These are phyloP conservation scores for Sugiyamaella valdiviana DNA, from an alignment of 805 yeast genomes.

Conservation along the genomic window DNA sequence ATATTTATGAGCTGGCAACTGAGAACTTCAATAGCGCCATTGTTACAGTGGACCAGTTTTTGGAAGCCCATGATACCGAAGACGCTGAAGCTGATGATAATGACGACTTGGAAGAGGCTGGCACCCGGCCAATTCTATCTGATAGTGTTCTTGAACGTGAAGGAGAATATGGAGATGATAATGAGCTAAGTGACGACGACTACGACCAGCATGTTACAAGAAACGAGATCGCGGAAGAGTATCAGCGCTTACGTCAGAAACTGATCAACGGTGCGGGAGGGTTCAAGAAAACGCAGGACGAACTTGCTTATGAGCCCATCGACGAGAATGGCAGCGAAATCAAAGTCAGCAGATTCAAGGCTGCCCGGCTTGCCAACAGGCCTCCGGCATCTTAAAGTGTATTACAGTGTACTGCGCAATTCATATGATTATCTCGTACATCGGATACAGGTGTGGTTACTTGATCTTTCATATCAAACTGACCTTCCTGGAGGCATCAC, in stretches of 20 bases:
- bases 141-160: constrained; percentile 41
- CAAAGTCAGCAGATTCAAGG: constrained; percentile 61
- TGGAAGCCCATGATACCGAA: constrained; percentile 16
- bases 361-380: constrained; percentile 36
- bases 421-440: neutral
- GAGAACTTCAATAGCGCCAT: constrained; percentile 15
- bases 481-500: neutral
- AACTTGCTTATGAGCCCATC: constrained; percentile 58
- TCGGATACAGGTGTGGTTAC: neutral
- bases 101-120: constrained; percentile 22
- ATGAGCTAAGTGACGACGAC: constrained; percentile 25
- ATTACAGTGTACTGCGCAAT: neutral
- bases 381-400: neutral
- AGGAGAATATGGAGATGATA: constrained; percentile 8
- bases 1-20: constrained; percentile 16
- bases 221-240: constrained; percentile 49
- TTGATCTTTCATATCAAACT: neutral
- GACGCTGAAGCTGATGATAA: constrained; percentile 26
- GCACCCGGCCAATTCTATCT: constrained; percentile 36
- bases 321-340: constrained; percentile 57
- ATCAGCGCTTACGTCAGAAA: constrained; percentile 49
- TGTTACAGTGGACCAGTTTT: constrained; percentile 21
- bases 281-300: constrained; percentile 41
- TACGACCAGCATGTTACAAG: constrained; percentile 34
- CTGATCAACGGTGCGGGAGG: constrained; percentile 46